phyloP scores from a whole-genome alignment of 768 basidiomycete genomes.

The Mycena pura region DNA sequence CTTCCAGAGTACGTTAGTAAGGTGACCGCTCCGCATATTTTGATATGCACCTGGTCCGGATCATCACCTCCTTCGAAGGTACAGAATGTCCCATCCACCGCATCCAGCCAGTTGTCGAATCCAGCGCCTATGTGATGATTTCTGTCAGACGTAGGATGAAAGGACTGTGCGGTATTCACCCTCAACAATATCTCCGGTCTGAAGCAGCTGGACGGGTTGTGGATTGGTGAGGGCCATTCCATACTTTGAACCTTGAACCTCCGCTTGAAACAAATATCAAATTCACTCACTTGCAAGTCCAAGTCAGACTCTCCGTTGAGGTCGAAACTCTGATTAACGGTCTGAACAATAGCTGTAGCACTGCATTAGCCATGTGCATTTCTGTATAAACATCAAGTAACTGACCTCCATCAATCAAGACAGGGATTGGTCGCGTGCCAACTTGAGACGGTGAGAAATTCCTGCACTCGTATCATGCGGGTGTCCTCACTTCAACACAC shows the following conservation, averaged over 20 bases:
- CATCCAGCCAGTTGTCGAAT: constrained; percentile 52
- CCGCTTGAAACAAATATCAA: too few species aligned
- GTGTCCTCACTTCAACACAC: not conserved
- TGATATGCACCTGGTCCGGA: constrained; percentile 27
- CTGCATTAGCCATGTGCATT: not conserved
- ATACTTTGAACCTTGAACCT: constrained; percentile 37
- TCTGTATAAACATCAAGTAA: not conserved
- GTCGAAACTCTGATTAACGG: constrained; percentile 31
- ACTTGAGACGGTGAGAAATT: constrained; percentile 45
- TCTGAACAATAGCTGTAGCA: constrained; percentile 37
- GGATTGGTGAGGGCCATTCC: constrained; percentile 47
- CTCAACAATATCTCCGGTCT: constrained; percentile 45
- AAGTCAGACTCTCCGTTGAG: constrained; percentile 53
- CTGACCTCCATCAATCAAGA: constrained; percentile 45
- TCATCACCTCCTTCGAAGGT: constrained; percentile 55
- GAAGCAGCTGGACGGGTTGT: constrained; percentile 45
- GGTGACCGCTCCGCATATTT: too few species aligned
- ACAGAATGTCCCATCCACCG: constrained; percentile 42
- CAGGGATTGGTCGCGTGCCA: constrained; percentile 38
- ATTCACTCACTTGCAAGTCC: constrained; percentile 39
- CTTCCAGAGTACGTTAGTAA: too few species aligned
- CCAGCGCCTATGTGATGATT: constrained; percentile 40
- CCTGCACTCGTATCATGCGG: constrained; percentile 14
- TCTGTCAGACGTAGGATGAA: not conserved
- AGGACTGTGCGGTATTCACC: constrained; percentile 27